Evolutionary conservation across 1,139 yeast genomes (phyloP), one percentile per base, ranked within the genome.

Genomic region (Debaryomycetaceae sp.): DNA sequence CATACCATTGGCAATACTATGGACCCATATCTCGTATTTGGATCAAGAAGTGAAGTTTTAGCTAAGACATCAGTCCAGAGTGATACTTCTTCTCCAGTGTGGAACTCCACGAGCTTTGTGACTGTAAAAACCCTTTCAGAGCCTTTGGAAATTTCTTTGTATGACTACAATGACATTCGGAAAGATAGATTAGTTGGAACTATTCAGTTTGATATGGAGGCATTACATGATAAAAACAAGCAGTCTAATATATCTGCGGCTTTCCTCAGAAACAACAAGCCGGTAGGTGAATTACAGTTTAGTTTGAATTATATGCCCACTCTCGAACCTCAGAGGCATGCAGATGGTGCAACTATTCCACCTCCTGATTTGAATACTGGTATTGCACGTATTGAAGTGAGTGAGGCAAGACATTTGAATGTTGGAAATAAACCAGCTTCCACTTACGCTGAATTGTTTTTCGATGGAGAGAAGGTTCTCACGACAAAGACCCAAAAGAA

Each of bases 341-440:
- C 87, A 3, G 96, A 88, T 63, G 98, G 97, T 40, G 85, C 94
- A 7, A 70, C 76, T 37, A 83, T 80, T 50, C 91, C 95, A 36
- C 89, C 95, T 35, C 96, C 96, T 38, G 96, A 89, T 51, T 79
- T 88, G 61, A 89, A 88, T 63, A 87, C 97, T 15, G 98, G 98
- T 73, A 83, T 92, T 53, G 81, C 85, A 19, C 77, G 83, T 54
- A 61, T 85, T 43, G 72, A 68, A 41, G 57, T 79, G 36, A 51
- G 59, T n/a, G 79, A 73, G 46, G 82, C 79, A 17, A 72, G 82
- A 61, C 68, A 74, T 60, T 69, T 62, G 67, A 63, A 47, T 61
- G 66, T 58, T 55, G 50, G 57, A 11, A 75, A 70, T 33, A 70
- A 78, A 50, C 67, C 70, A 16, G 70, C 81, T 28, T 65, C 86